Evolutionary conservation across 371 early-diverging fungal genomes (phyloP).

Genomic region (Mycotypha africana): DNA sequence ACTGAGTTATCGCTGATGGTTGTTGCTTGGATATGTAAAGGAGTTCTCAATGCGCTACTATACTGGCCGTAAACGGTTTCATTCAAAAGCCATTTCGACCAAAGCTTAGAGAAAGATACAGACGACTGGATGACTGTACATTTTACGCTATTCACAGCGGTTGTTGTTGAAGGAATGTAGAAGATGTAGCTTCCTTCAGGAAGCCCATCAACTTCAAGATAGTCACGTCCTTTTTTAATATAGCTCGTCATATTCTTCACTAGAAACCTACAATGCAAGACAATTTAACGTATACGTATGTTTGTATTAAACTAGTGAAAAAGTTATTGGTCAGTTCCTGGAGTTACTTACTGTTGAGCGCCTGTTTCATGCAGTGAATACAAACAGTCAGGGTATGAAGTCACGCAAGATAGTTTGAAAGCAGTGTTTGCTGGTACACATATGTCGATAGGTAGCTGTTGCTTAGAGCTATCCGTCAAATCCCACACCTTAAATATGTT

Average conservation of each 20-base stretch:
- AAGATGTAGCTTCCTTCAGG: constrained; percentile 27
- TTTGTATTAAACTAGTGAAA: not conserved
- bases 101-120: not conserved
- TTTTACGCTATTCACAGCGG: not conserved
- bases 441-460: constrained; percentile 16
- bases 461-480: too few species aligned
- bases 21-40: constrained; percentile 4
- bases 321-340: too few species aligned
- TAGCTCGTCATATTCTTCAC: not conserved
- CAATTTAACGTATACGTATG: not conserved
- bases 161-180: not conserved
- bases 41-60: too few species aligned
- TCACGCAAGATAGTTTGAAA: constrained; percentile 22
- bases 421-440: constrained; percentile 21
- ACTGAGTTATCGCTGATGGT: constrained; percentile 9
- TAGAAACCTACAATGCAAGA: not conserved
- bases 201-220: constrained; percentile 18
- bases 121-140: constrained; percentile 2
- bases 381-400: not conserved
- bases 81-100: constrained; percentile 17
- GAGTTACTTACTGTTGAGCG: constrained; percentile 18
- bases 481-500: too few species aligned
- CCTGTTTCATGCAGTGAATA: constrained; percentile 17
- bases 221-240: not conserved
- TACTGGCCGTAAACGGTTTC: not conserved